phyloP scores from a whole-genome alignment of 202 grass and related monocot genomes.

The Brachypodium distachyon region DNA sequence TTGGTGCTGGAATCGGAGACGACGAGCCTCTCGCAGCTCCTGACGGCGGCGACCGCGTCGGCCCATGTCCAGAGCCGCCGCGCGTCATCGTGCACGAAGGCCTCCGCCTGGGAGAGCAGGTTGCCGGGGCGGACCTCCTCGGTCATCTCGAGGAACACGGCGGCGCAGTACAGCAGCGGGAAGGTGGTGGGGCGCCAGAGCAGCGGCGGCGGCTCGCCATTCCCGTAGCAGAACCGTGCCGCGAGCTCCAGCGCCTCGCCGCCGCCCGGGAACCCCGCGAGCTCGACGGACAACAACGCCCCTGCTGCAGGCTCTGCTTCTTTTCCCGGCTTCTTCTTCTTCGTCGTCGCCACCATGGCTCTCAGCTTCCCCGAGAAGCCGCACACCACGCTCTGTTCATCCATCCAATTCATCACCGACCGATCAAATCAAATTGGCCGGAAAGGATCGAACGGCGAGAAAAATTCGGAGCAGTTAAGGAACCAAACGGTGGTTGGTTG shows the following conservation, averaged over 20 bases:
- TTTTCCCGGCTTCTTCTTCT: neutral
- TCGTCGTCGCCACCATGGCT: slow-evolving; percentile 48
- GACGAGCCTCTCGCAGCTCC: slow-evolving; percentile 44
- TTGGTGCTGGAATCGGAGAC: too few species aligned
- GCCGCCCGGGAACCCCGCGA: slow-evolving; percentile 75
- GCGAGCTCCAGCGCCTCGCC: slow-evolving; percentile 68
- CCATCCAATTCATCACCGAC: too few species aligned
- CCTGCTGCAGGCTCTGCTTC: neutral
- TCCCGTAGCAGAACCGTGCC: slow-evolving; percentile 72
- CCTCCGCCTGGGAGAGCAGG: slow-evolving; percentile 61
- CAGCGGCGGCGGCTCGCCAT: slow-evolving; percentile 44
- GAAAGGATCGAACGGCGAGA: neutral
- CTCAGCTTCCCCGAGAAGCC: slow-evolving; percentile 75
- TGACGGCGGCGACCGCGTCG: slow-evolving; percentile 54
- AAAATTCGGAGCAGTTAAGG: neutral
- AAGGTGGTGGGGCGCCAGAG: slow-evolving; percentile 53
- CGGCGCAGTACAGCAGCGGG: slow-evolving; percentile 55
- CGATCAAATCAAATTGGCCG: neutral
- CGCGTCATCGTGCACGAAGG: slow-evolving; percentile 71
- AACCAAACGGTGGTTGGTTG: too few species aligned
- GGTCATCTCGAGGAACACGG: slow-evolving; percentile 72
- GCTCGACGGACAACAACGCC: slow-evolving; percentile 21
- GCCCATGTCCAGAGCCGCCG: slow-evolving; percentile 72
- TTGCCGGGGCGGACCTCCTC: slow-evolving; percentile 71
- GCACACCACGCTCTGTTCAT: slow-evolving; percentile 62